Evolutionary conservation across 805 yeast genomes (phyloP), one percentile per base, ranked within the genome.

Genomic region (Brettanomyces sp.): DNA sequence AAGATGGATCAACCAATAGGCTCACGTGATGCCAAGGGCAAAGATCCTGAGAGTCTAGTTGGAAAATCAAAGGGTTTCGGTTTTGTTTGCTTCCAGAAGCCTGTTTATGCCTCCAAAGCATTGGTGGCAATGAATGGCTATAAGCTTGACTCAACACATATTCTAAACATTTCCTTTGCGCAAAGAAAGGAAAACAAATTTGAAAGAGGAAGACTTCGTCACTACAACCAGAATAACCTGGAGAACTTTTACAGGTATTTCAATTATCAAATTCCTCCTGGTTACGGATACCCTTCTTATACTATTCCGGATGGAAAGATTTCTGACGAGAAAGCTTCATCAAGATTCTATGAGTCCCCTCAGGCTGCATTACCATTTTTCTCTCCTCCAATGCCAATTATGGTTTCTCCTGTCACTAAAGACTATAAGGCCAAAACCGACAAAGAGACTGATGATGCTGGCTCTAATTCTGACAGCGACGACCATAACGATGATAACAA

Each of bases 11-110:
- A 39, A 22, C 43, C 22, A 24, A 28, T 39, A 23, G 42, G 39
- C 3, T 39, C 39, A 7, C 43, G 39, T 25, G 43, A 49, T 28
- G 44, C 41, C 13, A 21, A 45, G 21, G 41, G 36, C 12, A 32
- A 25, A 18, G 51, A 45, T 5, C 45, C 35, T 4, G 45, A 32
- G 6, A 43, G 33, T n/a, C 22, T 39, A 36, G 50, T 53, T 30
- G 59, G 60, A 3, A 68, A 68, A 48, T 82, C 91, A 22, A 77
- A 80, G 59, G 90, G 93, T 21, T 86, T 82, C 59, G 95, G 93
- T 40, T 86, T 86, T 67, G 86, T 85, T 45, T 84, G 88, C 64
- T 86, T 74, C 58, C 79, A 77, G 55, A 67, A 67, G 50, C 82
- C 85, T 46, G 67, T 76, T 42, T 76, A 80, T 56, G 93, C 95